Conservation (phyloP, 2,329 filamentous ascomycete genomes). For the Pseudogymnoascus sp. region DNA sequence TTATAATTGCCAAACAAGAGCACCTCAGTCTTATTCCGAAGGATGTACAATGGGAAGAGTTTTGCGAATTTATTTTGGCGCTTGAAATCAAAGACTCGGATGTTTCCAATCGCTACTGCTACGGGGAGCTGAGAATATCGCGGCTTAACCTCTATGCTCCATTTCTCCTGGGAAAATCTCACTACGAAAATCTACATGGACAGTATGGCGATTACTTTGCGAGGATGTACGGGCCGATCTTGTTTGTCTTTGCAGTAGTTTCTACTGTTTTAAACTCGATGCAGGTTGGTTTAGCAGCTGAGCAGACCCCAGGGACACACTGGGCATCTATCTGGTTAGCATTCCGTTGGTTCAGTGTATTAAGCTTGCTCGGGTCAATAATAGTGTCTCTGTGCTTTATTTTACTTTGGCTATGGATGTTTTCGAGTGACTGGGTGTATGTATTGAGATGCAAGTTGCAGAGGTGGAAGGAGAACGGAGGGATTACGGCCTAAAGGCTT, state of each 20-base stretch:
- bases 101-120: background rate
- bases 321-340: background rate
- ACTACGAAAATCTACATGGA: slow-evolving; percentile 20
- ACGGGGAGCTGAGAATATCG: slow-evolving; percentile 10
- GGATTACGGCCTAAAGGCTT: background rate
- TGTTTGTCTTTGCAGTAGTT: slow-evolving; percentile 21
- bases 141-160: slow-evolving; percentile 21
- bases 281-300: slow-evolving; percentile 18
- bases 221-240: slow-evolving; percentile 19
- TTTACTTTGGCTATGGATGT: background rate
- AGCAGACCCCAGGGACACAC: background rate
- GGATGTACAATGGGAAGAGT: no score
- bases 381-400: background rate
- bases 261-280: slow-evolving; percentile 21
- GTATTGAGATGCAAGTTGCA: background rate
- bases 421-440: background rate
- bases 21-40: no score
- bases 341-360: background rate
- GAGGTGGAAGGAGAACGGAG: background rate
- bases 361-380: background rate
- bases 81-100: background rate
- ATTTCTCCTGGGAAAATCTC: slow-evolving; percentile 17
- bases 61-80: no score
- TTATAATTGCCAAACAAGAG: no score
- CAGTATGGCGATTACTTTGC: slow-evolving; percentile 22